These are phyloP conservation scores for Colletotrichum trifolii DNA, from an alignment of 2,329 filamentous ascomycete genomes.

Conservation along the genomic window DNA sequence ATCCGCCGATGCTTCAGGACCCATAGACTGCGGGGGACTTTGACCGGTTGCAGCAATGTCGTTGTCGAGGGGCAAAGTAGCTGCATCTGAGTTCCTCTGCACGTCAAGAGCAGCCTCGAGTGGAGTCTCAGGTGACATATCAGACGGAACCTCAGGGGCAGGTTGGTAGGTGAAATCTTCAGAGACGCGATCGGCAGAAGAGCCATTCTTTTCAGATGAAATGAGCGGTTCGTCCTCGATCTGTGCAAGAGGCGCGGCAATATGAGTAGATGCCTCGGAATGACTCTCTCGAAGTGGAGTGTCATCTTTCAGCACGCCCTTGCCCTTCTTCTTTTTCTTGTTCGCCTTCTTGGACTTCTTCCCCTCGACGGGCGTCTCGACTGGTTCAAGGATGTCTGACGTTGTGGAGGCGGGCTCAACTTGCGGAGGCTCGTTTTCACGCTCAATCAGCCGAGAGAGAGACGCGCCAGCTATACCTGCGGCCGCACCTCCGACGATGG, in stretches of 20 bases:
- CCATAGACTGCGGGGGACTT: no score
- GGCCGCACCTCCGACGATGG: slow-evolving; percentile 16
- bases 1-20: no score
- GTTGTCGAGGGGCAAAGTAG: no score
- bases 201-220: background rate
- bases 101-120: no score
- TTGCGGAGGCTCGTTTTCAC: background rate
- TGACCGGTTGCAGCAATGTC: no score
- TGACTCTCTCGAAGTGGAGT: background rate
- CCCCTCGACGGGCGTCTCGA: slow-evolving; percentile 18
- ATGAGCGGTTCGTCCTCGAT: background rate
- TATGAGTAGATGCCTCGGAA: background rate
- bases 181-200: no score
- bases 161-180: no score
- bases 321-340: slow-evolving; percentile 44
- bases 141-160: no score
- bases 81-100: no score
- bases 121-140: no score
- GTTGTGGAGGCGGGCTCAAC: slow-evolving; percentile 14
- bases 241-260: no score
- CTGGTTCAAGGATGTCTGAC: background rate
- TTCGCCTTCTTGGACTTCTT: slow-evolving; percentile 47
- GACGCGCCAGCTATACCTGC: slow-evolving; percentile 14
- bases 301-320: background rate
- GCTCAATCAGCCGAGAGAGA: background rate